These are phyloP conservation scores for Talaromyces sp. DNA, from an alignment of 2,329 filamentous ascomycete genomes.

Conservation along the genomic window DNA sequence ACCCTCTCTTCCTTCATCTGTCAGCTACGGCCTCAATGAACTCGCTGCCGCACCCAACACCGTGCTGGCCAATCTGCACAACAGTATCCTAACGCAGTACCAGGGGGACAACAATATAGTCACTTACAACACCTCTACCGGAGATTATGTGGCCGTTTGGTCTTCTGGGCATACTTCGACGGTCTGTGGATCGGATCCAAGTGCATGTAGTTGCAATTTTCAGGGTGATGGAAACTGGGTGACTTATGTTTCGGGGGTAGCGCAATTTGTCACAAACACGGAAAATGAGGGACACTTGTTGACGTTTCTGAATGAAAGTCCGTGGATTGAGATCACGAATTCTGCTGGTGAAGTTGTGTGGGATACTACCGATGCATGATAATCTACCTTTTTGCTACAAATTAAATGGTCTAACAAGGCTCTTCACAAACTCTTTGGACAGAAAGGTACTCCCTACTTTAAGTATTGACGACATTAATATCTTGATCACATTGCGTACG, in stretches of 20 bases:
- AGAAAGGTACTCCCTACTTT: no score
- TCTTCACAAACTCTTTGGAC: no score
- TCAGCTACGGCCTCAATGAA: constrained; percentile 10
- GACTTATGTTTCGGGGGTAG: not conserved
- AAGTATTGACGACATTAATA: no score
- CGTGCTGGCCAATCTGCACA: constrained; percentile 10
- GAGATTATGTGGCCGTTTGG: constrained; percentile 4
- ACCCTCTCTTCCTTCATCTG: not conserved
- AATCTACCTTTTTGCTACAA: not conserved
- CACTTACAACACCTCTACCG: constrained; percentile 11
- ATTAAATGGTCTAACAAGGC: no score
- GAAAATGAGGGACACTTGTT: not conserved
- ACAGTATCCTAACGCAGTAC: constrained; percentile 6
- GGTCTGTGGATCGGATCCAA: not conserved
- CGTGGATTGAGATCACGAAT: constrained; percentile 13
- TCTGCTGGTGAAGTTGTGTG: constrained; percentile 9
- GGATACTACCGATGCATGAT: constrained; percentile 7
- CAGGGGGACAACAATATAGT: constrained; percentile 15
- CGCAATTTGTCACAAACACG: not conserved
- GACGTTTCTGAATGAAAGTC: constrained; percentile 12
- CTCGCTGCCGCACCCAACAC: constrained; percentile 1
- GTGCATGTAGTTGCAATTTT: constrained; percentile 4
- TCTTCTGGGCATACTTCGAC: constrained; percentile 8
- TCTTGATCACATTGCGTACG: no score
- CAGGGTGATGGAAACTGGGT: constrained; percentile 12